Base-by-base conservation (phyloP, 495 filamentous ascomycete genomes). In the Hypoxylon fragiforme region DNA sequence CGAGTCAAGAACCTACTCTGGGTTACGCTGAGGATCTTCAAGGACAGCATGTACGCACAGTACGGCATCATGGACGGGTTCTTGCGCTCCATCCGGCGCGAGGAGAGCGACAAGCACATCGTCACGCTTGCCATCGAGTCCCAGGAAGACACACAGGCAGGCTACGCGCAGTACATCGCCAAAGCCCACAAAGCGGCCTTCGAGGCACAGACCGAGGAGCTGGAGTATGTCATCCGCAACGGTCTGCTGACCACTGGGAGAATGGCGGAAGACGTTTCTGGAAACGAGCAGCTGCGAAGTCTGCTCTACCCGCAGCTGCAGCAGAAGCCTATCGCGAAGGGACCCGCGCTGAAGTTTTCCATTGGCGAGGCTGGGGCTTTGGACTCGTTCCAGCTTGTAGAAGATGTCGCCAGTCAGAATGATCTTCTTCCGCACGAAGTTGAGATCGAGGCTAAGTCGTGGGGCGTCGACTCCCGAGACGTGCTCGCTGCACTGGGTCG, bases 191-290 rank as follows among this genome's bases (percentile, higher is more conserved):
- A 54, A 9, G 42, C 55, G 11, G 19, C 56, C 3, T 71, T 68
- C 37, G 52, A 59, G 30, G 46, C 52, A 21, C 15, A 40, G 6
- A 44, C 58, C 2, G 11, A 12, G 0, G 69, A 72, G 19, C 15
- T 64, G 0, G 69, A 72, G 19, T 72, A 63, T 28, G 38, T 70
- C 19, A 57, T 66, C n/a, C 60, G 61, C 19, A 37, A 65, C 14
- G 68, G 62, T 9, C 47, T 50, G 32, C 44, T 72, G 15, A 45
- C 47, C 4, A 69, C 53, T 0, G 63, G 57, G 7, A 53, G 70
- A 1, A 19, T 65, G 1, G 44, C 60, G 2, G 39, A 63, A 40
- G 68, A 69, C 7, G 15, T 44, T 7, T 39, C 47, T 9, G 46
- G 55, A 3, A 62, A 66, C 30, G 48, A 43, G 2, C 42, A 14